phyloP scores from a whole-genome alignment of 2,329 filamentous ascomycete species.

The Ceratocystis alfenasii region DNA sequence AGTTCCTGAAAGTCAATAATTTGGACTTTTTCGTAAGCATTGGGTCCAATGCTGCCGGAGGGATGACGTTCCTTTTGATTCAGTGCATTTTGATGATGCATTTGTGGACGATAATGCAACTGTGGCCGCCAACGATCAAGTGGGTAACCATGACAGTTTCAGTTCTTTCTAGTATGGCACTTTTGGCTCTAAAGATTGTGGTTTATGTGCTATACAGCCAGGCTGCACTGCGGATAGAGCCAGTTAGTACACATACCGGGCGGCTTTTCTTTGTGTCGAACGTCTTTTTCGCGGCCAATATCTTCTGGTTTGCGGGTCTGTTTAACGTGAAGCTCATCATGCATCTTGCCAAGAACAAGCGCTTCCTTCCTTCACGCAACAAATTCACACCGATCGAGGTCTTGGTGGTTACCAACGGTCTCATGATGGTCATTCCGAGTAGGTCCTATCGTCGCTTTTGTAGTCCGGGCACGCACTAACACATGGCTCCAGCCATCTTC shows the following conservation, averaged over 20 bases:
- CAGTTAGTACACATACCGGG: background rate
- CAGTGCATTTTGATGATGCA: conserved; percentile 40
- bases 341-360: conserved; percentile 39
- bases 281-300: conserved; percentile 33
- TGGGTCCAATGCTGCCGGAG: conserved; percentile 34
- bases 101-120: conserved; percentile 40
- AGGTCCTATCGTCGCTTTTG: conserved; percentile 23
- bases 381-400: conserved; percentile 42
- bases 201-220: conserved; percentile 26
- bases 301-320: conserved; percentile 44
- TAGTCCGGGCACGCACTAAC: background rate
- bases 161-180: conserved; percentile 24
- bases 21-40: conserved; percentile 31
- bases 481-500: conserved; percentile 35
- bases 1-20: conserved; percentile 39
- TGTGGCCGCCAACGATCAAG: conserved; percentile 35
- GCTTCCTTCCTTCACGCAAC: conserved; percentile 34
- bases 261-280: conserved; percentile 33
- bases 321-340: conserved; percentile 42
- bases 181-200: conserved; percentile 27
- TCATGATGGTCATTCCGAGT: conserved; percentile 47
- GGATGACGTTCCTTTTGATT: conserved; percentile 31
- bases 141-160: conserved; percentile 26
- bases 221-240: conserved; percentile 22
- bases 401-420: conserved; percentile 43